Percentiles rank a stretch among this genome's conserved stretches.
phyloP scores from a whole-genome alignment of 2,329 filamentous ascomycete species.

The Blastomyces percursus region DNA sequence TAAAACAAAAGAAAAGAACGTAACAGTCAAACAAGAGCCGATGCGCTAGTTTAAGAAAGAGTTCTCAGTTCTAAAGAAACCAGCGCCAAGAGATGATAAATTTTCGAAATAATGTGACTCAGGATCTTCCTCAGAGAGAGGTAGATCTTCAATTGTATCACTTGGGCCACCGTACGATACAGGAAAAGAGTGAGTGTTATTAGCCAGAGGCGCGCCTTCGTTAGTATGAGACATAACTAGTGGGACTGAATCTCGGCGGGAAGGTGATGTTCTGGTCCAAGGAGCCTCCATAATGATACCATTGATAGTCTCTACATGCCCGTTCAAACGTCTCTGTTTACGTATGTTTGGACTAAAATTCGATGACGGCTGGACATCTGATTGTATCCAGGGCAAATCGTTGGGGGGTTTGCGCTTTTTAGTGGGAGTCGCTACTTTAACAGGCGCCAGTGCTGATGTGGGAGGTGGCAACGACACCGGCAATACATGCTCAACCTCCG shows the following conservation, averaged over 20 bases:
- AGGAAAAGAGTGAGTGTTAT: not conserved
- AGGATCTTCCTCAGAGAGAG: not conserved
- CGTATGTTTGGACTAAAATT: not conserved
- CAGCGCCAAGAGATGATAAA: not conserved
- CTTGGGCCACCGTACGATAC: not conserved
- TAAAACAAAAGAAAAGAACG: not conserved
- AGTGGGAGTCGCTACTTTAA: conserved; percentile 3
- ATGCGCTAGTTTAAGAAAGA: not conserved
- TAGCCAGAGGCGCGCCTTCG: not conserved
- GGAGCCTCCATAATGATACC: not conserved
- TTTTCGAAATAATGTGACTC: not conserved
- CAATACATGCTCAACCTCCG: conserved; percentile 1
- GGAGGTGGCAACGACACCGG: not conserved
- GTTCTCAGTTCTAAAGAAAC: not conserved
- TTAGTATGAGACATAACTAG: not conserved
- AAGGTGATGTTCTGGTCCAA: not conserved
- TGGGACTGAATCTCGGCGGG: not conserved
- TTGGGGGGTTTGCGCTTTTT: conserved; percentile 12
- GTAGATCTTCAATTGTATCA: not conserved
- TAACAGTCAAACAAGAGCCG: not conserved
- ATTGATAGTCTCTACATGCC: not conserved
- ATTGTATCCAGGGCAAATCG: conserved; percentile 2
- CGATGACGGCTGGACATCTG: not conserved
- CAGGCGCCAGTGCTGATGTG: not conserved
- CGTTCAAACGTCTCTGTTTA: not conserved